Evolutionary conservation across 768 basidiomycete species (phyloP).

Genomic region (Rubroboletus satanas): DNA sequence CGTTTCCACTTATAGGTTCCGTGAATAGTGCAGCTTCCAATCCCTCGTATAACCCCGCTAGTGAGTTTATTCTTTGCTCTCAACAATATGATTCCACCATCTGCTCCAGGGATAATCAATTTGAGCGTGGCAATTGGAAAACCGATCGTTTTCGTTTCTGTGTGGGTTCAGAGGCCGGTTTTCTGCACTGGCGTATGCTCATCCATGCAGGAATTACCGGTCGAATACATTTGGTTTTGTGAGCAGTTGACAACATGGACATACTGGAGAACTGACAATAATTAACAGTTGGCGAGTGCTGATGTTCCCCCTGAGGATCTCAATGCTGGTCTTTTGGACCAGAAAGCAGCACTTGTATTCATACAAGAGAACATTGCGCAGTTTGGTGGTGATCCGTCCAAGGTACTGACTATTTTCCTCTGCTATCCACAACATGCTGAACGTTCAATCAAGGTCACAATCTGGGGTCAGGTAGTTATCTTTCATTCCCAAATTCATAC

Average conservation of each 20-base stretch:
- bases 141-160: constrained; percentile 17
- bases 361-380: constrained; percentile 60
- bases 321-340: constrained; percentile 60
- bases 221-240: constrained; percentile 20
- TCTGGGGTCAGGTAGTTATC: constrained; percentile 17
- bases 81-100: not conserved
- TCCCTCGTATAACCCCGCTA: constrained; percentile 13
- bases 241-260: not conserved
- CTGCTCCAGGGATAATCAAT: constrained; percentile 9
- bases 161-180: constrained; percentile 1
- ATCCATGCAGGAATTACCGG: constrained; percentile 12
- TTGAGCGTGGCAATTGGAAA: constrained; percentile 6
- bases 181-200: not conserved
- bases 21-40: constrained; percentile 13
- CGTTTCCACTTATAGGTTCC: not conserved
- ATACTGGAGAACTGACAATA: constrained; percentile 7
- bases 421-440: not conserved
- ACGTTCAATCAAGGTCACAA: constrained; percentile 8
- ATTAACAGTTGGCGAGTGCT: constrained; percentile 43
- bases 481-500: not conserved
- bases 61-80: constrained; percentile 1
- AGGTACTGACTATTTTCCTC: constrained; percentile 30
- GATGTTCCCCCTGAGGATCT: constrained; percentile 45
- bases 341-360: constrained; percentile 54
- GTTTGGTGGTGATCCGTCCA: constrained; percentile 61